Base-by-base conservation (phyloP, 2,329 filamentous ascomycete species). In the Penicillium sp. region DNA sequence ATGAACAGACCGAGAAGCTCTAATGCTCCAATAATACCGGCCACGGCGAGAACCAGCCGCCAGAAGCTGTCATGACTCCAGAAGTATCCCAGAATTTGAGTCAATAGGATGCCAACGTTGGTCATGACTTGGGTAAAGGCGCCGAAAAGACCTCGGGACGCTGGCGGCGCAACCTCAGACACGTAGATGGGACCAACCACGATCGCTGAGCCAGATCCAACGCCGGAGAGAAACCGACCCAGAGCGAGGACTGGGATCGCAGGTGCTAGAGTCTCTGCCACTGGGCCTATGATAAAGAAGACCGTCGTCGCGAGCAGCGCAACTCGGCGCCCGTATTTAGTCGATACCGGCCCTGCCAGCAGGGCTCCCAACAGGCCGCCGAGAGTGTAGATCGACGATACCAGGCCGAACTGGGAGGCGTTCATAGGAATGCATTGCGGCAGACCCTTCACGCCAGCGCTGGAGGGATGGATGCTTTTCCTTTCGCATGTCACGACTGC, bases 171-270 rank as follows among this genome's bases (percentile, higher is more conserved):
- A 27, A 97, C 85, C 76, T 99, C 95, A 47, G 92, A 93, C 66
- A 99, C 92, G 79, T 96, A 99, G 19, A 99, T 85, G 0, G 95
- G 95, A 2, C 96, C 92, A 37, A 97, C 91, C 19, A 99, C 95
- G 2, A 95, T 94, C 1, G 92, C 87, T 2, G 92, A 91, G 22
- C 95, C 95, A 6, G 92, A 92, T 6, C 91, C 93, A 1, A 96
- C 73, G 11, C 95, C 95, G 9, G 90, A 89, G 14, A 98, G 72
- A 22, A 96, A 80, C 22, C 95, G 85, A 5, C 94, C 95, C 16
- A 90, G 62, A 0, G 85, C 84, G 76, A 99, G 81, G 33, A 89
- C 72, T 2, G 82, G 76, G 18, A 96, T 88, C 40, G 83, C 86
- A 2, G 82, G 79, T 0, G 93, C 85, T 7, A 93, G 69, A 0